A percentile compares a stretch with the other conserved stretches of the same genome.
Evolutionary conservation across 2,329 filamentous ascomycete species (phyloP).

Genomic region (Cercospora nicotianae): DNA sequence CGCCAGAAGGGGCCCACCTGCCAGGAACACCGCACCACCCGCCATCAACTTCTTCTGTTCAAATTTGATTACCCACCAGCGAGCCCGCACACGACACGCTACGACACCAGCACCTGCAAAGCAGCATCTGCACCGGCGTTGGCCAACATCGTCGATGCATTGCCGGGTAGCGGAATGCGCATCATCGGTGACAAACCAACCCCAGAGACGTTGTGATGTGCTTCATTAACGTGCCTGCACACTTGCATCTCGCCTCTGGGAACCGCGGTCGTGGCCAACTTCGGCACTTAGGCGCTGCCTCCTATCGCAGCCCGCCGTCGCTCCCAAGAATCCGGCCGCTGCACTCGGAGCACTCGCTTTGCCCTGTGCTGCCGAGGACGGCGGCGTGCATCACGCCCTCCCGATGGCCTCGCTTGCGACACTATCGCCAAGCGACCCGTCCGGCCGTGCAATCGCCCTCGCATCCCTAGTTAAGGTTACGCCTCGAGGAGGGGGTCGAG

Average conservation of each 20-base stretch:
- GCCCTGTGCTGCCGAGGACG: background rate
- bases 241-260: too few relatives aligned
- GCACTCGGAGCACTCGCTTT: background rate
- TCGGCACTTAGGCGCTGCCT: background rate
- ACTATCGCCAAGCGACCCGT: background rate
- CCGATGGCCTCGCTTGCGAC: background rate
- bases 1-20: background rate
- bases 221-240: too few relatives aligned
- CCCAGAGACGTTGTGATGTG: too few relatives aligned
- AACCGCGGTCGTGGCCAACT: background rate
- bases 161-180: too few relatives aligned
- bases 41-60: background rate
- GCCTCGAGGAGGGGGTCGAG: too few relatives aligned
- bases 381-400: background rate
- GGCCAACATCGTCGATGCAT: too few relatives aligned
- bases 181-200: too few relatives aligned
- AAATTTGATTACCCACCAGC: background rate
- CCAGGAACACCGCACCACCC: background rate
- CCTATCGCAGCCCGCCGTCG: background rate
- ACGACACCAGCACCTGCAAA: too few relatives aligned
- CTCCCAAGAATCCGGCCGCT: background rate
- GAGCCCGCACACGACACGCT: too few relatives aligned
- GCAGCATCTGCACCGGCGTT: too few relatives aligned
- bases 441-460: background rate
- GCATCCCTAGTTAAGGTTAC: too few relatives aligned